Conservation (phyloP, 2,329 filamentous ascomycete species). For the Talaromyces sp. region DNA sequence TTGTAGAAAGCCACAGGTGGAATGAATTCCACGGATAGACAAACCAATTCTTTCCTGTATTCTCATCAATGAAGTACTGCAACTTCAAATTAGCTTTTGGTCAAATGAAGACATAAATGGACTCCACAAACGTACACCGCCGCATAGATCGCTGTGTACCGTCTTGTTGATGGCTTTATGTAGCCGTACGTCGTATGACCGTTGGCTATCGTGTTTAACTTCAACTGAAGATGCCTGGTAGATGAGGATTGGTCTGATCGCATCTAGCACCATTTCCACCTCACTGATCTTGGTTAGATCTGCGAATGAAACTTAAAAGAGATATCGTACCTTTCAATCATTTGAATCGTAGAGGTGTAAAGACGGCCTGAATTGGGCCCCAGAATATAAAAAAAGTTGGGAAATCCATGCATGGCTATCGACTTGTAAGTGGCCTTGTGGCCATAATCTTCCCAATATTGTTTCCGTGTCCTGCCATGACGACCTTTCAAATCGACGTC, state of each 20-base stretch:
- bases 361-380: conserved; percentile 21
- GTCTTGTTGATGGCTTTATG: conserved; percentile 20
- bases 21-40: conserved; percentile 25
- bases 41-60: conserved; percentile 24
- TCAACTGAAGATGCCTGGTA: conserved; percentile 19
- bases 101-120: neutral
- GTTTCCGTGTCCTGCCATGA: conserved; percentile 17
- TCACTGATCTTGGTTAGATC: conserved; percentile 12
- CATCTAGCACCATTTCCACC: conserved; percentile 19
- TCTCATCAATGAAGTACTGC: conserved; percentile 23
- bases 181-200: conserved; percentile 16
- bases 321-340: conserved; percentile 20
- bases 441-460: conserved; percentile 23
- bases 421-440: conserved; percentile 23
- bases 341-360: conserved; percentile 21
- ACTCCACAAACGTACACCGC: conserved; percentile 15
- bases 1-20: conserved; percentile 22
- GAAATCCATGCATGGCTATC: conserved; percentile 25
- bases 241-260: conserved; percentile 20
- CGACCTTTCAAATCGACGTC: conserved; percentile 20
- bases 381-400: conserved; percentile 26
- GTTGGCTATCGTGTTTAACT: conserved; percentile 20
- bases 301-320: neutral
- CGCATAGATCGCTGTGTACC: conserved; percentile 19
- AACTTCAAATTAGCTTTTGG: neutral